Evolutionary conservation across 2,329 filamentous ascomycete species (phyloP), one percentile per base, ranked within the genome.

Genomic region (Colletotrichum gigasporum): DNA sequence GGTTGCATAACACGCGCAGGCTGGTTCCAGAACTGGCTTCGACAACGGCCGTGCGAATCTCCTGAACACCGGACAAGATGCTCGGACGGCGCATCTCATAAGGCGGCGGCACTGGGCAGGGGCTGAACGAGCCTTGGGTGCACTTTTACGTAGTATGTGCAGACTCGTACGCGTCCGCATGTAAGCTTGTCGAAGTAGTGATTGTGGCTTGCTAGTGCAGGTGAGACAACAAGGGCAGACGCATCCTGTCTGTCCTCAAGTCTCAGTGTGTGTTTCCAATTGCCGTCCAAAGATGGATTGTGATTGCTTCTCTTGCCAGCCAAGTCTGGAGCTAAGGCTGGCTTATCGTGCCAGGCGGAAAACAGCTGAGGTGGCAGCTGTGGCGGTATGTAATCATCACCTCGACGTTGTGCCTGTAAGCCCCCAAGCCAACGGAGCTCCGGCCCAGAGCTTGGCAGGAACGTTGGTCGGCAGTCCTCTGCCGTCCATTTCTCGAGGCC

Each of bases 181-280:
- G 14, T 41, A 32, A 39, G 26, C 42, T 48, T 32, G 20, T 55
- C 35, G 20, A 10, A 24, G 14, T 11, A 30, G 41, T 53, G 55
- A 12, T 26, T 35, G 26, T 48, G 56, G 41, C 55, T 54, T 54
- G 26, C 53, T 37, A 35, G 20, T 41, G 42, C 32, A 35, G 22
- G 35, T 42, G 32, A 64, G 55, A 48, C 41, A 54, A 12, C 24
- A 34, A 35, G 47, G 18, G 28, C 24, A 22, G 30, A 47, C n/a
- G 30, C 22, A 47, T 47, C 53, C 53, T 56, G n/a, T 54, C 26
- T 48, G 18, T 35, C 16, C 44, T 44, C 44, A 39, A 22, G 39
- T 35, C 55, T 64, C 39, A n/a, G n/a, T 24, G 18, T n/a, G 26
- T 48, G 41, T 60, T 54, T 54, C 56, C n/a, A 51, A 47, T 64